Conservation (phyloP, 2,329 filamentous ascomycete species). For the Alternaria hordeiaustralica region DNA sequence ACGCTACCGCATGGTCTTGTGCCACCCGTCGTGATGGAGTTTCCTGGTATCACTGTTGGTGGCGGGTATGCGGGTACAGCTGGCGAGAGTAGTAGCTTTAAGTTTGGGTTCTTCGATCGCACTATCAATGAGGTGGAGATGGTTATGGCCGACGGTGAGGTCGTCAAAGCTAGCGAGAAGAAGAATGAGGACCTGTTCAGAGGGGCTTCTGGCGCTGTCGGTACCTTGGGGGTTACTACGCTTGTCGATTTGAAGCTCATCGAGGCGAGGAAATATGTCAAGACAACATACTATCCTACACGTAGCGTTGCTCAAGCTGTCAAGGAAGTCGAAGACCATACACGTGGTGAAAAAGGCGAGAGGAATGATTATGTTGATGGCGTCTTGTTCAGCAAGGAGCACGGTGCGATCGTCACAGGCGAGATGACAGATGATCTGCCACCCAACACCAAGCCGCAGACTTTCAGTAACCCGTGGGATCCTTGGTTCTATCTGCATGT, state of each 20-base stretch:
- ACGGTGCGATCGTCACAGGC: constrained; percentile 55
- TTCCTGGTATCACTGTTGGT: constrained; percentile 74
- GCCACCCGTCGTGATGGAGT: constrained; percentile 73
- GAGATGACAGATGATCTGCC: constrained; percentile 50
- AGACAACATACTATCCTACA: constrained; percentile 57
- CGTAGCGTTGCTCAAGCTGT: constrained; percentile 52
- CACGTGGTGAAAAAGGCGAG: constrained; percentile 41
- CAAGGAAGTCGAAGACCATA: constrained; percentile 47
- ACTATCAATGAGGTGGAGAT: constrained; percentile 69
- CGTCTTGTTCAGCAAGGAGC: constrained; percentile 55
- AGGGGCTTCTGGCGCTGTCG: constrained; percentile 70
- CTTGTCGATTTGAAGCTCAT: constrained; percentile 58
- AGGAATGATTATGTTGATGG: constrained; percentile 58
- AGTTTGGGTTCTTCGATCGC: constrained; percentile 69
- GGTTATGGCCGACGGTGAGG: constrained; percentile 66
- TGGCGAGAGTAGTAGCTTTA: constrained; percentile 73
- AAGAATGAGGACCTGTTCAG: constrained; percentile 67
- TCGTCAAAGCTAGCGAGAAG: constrained; percentile 61
- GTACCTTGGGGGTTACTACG: constrained; percentile 71
- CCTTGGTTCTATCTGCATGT: constrained; percentile 61
- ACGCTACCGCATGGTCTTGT: constrained; percentile 64
- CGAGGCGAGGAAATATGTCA: constrained; percentile 56
- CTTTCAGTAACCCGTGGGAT: constrained; percentile 54
- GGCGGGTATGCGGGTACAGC: constrained; percentile 72
- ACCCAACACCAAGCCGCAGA: constrained; percentile 34